These are phyloP conservation scores for Penicillium italicum DNA, from an alignment of 2,329 filamentous ascomycete genomes.

Conservation along the genomic window DNA sequence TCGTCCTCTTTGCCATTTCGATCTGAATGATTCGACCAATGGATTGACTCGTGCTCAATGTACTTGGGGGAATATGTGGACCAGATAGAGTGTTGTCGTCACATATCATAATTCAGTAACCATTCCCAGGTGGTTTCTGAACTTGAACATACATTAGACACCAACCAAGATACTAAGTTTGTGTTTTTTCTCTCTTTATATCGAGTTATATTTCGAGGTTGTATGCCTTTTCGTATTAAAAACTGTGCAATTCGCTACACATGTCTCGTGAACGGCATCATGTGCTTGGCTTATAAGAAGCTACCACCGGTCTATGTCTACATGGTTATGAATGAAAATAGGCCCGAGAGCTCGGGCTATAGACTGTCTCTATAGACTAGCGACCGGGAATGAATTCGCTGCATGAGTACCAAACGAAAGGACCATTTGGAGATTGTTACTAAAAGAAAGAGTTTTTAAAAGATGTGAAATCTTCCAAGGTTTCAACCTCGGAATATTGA, in stretches of 20 bases:
- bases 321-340: neutral
- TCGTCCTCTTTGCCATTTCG: neutral
- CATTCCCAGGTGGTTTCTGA: neutral
- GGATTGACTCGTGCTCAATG: neutral
- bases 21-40: neutral
- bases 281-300: neutral
- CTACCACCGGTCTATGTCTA: neutral
- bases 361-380: neutral
- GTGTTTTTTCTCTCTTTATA: neutral
- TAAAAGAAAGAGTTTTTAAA: neutral
- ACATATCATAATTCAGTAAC: neutral
- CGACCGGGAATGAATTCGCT: neutral
- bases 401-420: neutral
- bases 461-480: neutral
- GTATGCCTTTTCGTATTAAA: neutral
- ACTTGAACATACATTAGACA: conserved; percentile 3
- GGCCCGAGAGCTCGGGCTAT: neutral
- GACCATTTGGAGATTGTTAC: neutral
- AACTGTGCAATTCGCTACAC: neutral
- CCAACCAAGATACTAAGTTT: conserved; percentile 7
- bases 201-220: neutral
- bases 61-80: neutral
- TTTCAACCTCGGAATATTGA: neutral
- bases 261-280: neutral
- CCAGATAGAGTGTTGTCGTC: neutral